Conservation (phyloP, 164 flowering plant species). For the Tetracentron sinense region DNA sequence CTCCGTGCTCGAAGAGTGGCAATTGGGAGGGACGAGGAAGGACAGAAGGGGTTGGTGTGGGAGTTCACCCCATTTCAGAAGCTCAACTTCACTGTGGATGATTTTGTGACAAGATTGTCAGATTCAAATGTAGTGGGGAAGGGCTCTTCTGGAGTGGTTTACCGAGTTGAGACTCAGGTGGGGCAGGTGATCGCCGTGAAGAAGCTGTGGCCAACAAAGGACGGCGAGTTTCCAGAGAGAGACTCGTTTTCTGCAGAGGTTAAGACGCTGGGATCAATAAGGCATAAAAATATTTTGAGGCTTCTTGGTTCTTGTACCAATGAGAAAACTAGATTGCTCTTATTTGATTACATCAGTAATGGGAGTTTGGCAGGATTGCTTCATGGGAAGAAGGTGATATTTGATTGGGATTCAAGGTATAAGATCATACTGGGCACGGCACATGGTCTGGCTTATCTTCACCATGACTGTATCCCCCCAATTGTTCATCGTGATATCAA, state of each 20-base stretch:
- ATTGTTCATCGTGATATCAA: conserved; percentile 63
- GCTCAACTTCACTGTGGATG: conserved; percentile 46
- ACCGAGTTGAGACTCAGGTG: conserved; percentile 46
- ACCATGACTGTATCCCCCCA: conserved; percentile 66
- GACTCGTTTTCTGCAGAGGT: conserved; percentile 60
- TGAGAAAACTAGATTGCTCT: conserved; percentile 40
- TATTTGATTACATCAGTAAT: conserved; percentile 58
- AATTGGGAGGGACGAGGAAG: conserved; percentile 19
- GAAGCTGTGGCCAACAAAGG: conserved; percentile 47
- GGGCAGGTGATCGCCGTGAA: conserved; percentile 51
- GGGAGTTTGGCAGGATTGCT: conserved; percentile 52
- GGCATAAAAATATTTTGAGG: conserved; percentile 64
- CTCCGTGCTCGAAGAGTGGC: conserved; percentile 19
- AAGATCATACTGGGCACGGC: conserved; percentile 56
- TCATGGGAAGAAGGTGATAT: conserved; percentile 38
- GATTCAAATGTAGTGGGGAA: conserved; percentile 52
- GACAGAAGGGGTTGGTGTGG: conserved; percentile 33
- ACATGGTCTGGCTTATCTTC: conserved; percentile 60
- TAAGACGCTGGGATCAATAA: conserved; percentile 47
- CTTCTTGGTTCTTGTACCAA: conserved; percentile 53
- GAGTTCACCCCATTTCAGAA: conserved; percentile 57
- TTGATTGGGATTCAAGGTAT: conserved; percentile 62
- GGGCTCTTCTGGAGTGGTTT: conserved; percentile 61
- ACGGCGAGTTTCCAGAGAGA: conserved; percentile 34
- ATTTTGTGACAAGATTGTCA: conserved; percentile 32